Evolutionary conservation across 1,139 yeast genomes (phyloP), one percentile per base, ranked within the genome.

Genomic region (Suhomyces yuchorum): DNA sequence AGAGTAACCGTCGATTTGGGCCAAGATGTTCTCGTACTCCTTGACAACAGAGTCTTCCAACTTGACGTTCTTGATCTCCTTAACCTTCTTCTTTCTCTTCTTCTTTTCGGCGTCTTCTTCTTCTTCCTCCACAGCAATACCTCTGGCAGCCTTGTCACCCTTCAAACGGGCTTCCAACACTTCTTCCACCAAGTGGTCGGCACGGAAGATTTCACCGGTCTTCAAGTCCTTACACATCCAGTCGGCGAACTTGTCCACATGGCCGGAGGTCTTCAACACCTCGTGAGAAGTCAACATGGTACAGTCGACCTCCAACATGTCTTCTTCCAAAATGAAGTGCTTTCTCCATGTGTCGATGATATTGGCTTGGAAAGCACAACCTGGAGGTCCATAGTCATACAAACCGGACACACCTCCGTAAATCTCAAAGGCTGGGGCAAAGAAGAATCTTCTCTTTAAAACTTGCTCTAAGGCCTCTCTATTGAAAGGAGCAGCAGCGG

Each of bases 341-440:
- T 92, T 93, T 77, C 98, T 86, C 99, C 99, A 95, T 43, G 84
- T 81, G 64, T 95, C 99, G 53, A 95, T 76, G 55, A 95, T 81
- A 69, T 93, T 93, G 61, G 97, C 96, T 76, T 93, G 98, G 70
- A 95, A 83, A 12, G 99, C 96, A 75, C 98, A 92, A 52, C 99
- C 99, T 68, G 99, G 97, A 53, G 99, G 99, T 73, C 99, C 99
- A 66, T 91, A 95, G 69, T 95, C 99, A 69, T 90, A 95, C 51
- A 95, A 79, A 57, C 99, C 99, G 46, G 97, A 89, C 44, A 95
- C 98, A 68, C 99, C 99, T 57, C 99, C 99, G 67, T 95, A 95
- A 55, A 93, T 84, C 66, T 95, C 99, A 65, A 95, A 95, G 39
- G 98, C 85, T 55, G 99, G 99, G 34, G 98, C 97, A 66, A 82